Conservation (phyloP, 352 stramenopile genomes). For the Globisporangium recalcitrans region DNA sequence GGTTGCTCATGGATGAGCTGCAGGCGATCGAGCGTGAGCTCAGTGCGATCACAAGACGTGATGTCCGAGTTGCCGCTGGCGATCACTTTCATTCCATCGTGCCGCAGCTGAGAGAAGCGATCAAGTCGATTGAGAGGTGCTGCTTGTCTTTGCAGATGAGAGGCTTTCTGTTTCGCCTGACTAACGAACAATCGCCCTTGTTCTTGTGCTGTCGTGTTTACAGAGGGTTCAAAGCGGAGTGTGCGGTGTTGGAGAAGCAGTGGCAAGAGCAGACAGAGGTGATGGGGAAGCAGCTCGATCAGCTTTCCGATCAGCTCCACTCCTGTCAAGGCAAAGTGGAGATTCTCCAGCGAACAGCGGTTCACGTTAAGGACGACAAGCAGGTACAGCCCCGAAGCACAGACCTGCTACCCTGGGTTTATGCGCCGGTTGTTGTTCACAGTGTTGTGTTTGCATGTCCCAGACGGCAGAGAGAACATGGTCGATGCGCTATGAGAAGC, state of each 20-base stretch:
- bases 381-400: slow-evolving; percentile 18
- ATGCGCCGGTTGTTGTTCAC: neutral
- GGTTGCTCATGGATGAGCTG: slow-evolving; percentile 30
- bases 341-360: slow-evolving; percentile 32
- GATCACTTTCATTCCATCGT: slow-evolving; percentile 1
- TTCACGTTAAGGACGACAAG: slow-evolving; percentile 42
- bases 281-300: slow-evolving; percentile 39
- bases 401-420: neutral
- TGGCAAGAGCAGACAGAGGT: slow-evolving; percentile 41
- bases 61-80: slow-evolving; percentile 10
- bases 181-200: neutral
- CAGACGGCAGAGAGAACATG: slow-evolving; percentile 32
- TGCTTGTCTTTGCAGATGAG: neutral
- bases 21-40: slow-evolving; percentile 39
- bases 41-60: slow-evolving; percentile 18
- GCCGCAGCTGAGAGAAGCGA: slow-evolving; percentile 8
- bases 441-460: neutral
- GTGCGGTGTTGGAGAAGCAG: slow-evolving; percentile 25
- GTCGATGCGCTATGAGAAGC: slow-evolving; percentile 36
- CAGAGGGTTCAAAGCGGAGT: slow-evolving; percentile 45
- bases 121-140: slow-evolving; percentile 8
- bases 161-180: neutral
- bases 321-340: slow-evolving; percentile 48
- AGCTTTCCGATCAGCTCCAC: slow-evolving; percentile 34
- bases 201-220: neutral